These are phyloP conservation scores for Sordaria brevicollis DNA, from an alignment of 495 filamentous ascomycete genomes.

Conservation along the genomic window DNA sequence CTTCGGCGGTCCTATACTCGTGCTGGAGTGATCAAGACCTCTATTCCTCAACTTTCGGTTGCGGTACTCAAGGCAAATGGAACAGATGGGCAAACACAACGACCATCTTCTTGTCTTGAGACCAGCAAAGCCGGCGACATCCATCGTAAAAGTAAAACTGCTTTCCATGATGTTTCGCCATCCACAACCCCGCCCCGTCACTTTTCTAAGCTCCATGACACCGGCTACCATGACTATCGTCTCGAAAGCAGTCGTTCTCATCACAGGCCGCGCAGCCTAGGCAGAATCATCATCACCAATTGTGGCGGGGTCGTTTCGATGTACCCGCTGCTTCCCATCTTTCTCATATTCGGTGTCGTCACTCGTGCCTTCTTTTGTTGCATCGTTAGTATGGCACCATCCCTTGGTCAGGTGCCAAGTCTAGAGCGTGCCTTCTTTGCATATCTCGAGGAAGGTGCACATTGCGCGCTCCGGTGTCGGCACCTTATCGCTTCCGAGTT, in stretches of 20 bases:
- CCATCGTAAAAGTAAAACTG: not conserved
- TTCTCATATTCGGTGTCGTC: not conserved
- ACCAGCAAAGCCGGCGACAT: not conserved
- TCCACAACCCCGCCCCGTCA: not conserved
- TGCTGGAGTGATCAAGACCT: not conserved
- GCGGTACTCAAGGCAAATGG: not conserved
- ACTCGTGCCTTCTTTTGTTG: not conserved
- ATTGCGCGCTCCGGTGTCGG: fast-evolving
- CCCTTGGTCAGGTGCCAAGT: not conserved
- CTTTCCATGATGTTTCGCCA: not conserved
- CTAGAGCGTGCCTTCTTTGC: not conserved
- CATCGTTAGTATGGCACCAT: not conserved
- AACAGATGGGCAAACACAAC: too few species aligned
- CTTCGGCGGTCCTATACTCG: not conserved
- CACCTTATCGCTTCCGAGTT: not conserved
- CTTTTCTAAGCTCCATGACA: not conserved
- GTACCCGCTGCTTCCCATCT: not conserved
- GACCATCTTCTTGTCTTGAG: too few species aligned
- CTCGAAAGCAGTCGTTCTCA: conserved; percentile 18
- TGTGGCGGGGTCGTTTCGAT: too few species aligned
- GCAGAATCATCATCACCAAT: conserved; percentile 45
- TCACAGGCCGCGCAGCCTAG: conserved; percentile 42
- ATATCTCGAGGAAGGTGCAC: not conserved
- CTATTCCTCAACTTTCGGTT: too few species aligned
- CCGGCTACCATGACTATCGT: not conserved